A percentile compares a stretch with the other conserved stretches of the same genome.
Evolutionary conservation across 2,329 filamentous ascomycete genomes (phyloP).

Genomic region (Lomentospora prolificans): DNA sequence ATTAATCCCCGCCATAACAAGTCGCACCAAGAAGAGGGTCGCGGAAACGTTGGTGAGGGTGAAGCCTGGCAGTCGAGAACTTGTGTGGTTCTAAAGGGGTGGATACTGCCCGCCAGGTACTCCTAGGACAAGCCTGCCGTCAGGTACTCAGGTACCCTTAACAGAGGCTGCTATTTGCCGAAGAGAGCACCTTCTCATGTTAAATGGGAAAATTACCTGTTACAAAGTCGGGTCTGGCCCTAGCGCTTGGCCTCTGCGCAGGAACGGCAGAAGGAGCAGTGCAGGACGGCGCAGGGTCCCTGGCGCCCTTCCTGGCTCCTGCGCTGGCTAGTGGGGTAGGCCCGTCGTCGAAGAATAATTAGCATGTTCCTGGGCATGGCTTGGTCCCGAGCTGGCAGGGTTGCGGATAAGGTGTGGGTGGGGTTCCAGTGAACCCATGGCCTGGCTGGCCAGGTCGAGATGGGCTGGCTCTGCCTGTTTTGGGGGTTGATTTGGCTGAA

Average conservation of each 20-base stretch:
- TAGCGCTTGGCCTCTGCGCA: background rate
- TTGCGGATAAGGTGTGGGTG: background rate
- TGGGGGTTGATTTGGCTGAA: background rate
- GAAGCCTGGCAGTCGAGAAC: no score
- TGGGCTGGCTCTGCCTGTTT: background rate
- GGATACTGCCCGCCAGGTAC: no score
- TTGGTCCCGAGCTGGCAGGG: background rate
- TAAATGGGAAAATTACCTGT: background rate
- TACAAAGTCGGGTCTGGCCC: background rate
- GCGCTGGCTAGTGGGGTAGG: background rate
- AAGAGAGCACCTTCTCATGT: no score
- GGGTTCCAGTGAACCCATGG: background rate
- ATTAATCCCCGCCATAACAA: background rate
- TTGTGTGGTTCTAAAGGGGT: no score
- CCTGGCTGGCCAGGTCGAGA: background rate
- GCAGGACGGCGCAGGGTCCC: background rate
- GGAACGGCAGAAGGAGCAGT: background rate
- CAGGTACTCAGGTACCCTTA: no score
- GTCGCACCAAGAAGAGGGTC: no score
- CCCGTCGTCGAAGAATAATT: background rate
- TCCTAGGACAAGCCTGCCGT: no score
- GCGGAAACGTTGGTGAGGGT: no score
- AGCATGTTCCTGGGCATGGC: background rate
- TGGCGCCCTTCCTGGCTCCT: background rate
- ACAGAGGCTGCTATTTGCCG: no score